These are phyloP conservation scores for Fusarium vanettenii DNA, from an alignment of 2,329 filamentous ascomycete species.

Conservation along the genomic window DNA sequence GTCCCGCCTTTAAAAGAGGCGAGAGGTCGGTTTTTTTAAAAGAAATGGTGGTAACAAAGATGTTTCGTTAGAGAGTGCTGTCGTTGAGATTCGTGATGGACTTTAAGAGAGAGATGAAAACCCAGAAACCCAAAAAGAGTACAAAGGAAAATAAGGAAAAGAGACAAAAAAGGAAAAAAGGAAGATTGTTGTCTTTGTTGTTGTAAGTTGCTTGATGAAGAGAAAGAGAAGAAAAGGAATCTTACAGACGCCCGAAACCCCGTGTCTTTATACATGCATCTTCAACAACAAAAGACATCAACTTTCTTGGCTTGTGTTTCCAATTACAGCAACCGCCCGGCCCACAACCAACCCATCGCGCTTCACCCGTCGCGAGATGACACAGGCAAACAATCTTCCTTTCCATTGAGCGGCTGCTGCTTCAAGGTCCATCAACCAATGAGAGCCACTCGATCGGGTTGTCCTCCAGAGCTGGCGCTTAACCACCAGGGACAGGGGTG, in stretches of 20 bases:
- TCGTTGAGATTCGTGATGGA: constrained; percentile 26
- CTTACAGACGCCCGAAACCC: constrained; percentile 12
- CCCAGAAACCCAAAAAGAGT: constrained; percentile 38
- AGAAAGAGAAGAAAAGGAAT: constrained; percentile 23
- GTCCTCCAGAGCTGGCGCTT: constrained; percentile 25
- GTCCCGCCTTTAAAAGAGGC: constrained; percentile 38
- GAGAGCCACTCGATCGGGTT: neutral
- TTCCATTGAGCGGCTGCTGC: neutral
- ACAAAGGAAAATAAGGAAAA: constrained; percentile 44
- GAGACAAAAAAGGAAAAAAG: constrained; percentile 35
- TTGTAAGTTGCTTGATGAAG: constrained; percentile 39
- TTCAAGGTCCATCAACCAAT: constrained; percentile 9
- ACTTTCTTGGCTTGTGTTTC: constrained; percentile 24
- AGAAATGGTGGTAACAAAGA: no score
- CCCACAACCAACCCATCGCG: constrained; percentile 18
- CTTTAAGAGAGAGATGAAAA: constrained; percentile 37
- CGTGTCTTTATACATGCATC: constrained; percentile 40
- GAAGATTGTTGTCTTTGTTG: constrained; percentile 31
- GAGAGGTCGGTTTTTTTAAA: constrained; percentile 14
- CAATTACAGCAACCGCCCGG: constrained; percentile 42
- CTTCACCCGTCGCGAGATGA: constrained; percentile 22
- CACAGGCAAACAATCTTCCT: constrained; percentile 6
- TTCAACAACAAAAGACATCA: constrained; percentile 5
- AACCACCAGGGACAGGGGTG: constrained; percentile 20
- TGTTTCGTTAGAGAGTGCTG: constrained; percentile 11